These are phyloP conservation scores for Epichloe typhina DNA, from an alignment of 2,329 filamentous ascomycete genomes.

Conservation along the genomic window DNA sequence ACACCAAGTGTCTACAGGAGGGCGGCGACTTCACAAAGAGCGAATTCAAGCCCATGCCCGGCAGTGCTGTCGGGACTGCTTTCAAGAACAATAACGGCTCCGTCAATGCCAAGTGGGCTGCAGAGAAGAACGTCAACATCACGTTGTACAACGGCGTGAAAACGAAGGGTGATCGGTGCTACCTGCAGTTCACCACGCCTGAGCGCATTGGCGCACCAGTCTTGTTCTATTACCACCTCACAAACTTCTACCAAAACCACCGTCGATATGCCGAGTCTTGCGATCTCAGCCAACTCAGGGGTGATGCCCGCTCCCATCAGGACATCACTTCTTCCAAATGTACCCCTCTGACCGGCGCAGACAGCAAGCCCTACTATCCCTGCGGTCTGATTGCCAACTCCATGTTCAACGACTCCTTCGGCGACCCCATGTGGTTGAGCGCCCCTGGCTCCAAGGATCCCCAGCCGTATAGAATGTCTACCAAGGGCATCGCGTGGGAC, in stretches of 20 bases:
- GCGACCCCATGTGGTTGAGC: conserved; percentile 48
- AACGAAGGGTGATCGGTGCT: conserved; percentile 44
- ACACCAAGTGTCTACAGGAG: conserved; percentile 58
- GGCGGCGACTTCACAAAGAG: conserved; percentile 30
- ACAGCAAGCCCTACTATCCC: conserved; percentile 67
- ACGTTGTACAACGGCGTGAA: conserved; percentile 24
- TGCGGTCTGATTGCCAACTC: conserved; percentile 96
- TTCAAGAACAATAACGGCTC: conserved; percentile 49
- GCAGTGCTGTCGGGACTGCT: conserved; percentile 45
- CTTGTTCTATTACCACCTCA: conserved; percentile 86
- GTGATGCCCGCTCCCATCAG: conserved; percentile 43
- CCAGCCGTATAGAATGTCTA: conserved; percentile 59
- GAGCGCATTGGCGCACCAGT: conserved; percentile 71
- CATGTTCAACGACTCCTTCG: conserved; percentile 87
- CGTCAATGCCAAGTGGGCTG: conserved; percentile 29
- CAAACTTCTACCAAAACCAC: conserved; percentile 98
- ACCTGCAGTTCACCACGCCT: conserved; percentile 65
- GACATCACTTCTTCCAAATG: conserved; percentile 60
- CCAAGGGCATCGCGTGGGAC: conserved; percentile 72
- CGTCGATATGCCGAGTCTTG: conserved; percentile 89
- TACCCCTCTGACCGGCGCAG: conserved; percentile 51
- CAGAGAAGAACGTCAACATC: conserved; percentile 25
- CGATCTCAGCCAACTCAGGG: conserved; percentile 67
- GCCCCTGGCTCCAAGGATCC: conserved; percentile 19
- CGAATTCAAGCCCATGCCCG: conserved; percentile 37